Base-by-base conservation (phyloP, 106 monocot species). In the Cymbidium sinense region DNA sequence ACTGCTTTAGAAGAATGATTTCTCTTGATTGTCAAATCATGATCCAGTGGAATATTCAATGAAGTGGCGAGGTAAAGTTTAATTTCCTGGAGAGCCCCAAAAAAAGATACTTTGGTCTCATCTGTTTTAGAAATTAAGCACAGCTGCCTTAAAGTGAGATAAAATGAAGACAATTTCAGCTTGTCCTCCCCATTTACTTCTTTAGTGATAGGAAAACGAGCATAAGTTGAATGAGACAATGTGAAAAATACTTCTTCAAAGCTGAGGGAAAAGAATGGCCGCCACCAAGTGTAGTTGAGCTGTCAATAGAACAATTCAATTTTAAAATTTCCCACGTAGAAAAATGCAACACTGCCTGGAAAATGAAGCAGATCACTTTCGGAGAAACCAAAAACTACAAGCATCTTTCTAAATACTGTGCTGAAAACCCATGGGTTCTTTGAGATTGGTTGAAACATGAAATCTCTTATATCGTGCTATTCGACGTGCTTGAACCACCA, bases 401-500 rank as follows among this genome's bases (percentile, higher is more conserved):
- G 54, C 73, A 92, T 34, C 71, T 83, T 87, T 73, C 76, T 71
- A 12, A 78, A 23, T 15, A 36, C 85, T 47, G 61, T 39, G 37
- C 44, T 79, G 7, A 80, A 19, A 67, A 80, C 72, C 50, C 73
- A 25, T 43, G 17, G 43, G 41, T 84, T 77, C 77, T 82, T 55
- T 36, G 33, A 64, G 54, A 77, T 78, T 69, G 80, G n/a, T 74
- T 17, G 31, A 64, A 25, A 79, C 29, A 9, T 51, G 39, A 50
- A 71, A 78, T 37, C 37, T 55, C 61, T 77, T 85, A 12, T 79
- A 35, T 19, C 90, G 92, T 52, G 92, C 95, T 75, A 90, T 83
- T 43, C 64, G 76, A 0, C 92, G 95, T 77, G 90, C 95, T 74
- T 88, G 69, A 78, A 82, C 91, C 37, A 90, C 86, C 71, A 85